phyloP scores from a whole-genome alignment of 257 asterid species.

The Solanum appendiculatum region DNA sequence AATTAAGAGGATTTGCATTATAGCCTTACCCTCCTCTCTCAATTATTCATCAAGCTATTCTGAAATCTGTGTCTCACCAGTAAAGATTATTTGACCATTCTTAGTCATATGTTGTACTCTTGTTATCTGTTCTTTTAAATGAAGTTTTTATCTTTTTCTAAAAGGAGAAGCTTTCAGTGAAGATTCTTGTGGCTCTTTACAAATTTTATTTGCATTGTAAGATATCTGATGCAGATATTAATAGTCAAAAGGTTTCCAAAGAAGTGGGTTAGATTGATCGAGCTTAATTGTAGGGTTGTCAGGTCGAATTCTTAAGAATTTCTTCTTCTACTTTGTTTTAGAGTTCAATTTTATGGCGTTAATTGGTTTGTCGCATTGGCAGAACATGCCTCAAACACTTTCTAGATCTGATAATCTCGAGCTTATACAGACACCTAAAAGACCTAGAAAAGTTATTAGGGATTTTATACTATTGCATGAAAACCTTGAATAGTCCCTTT shows the following conservation, averaged over 20 bases:
- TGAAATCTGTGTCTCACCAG: neutral
- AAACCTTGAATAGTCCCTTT: neutral
- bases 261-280: neutral
- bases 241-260: neutral
- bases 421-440: neutral
- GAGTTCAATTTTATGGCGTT: neutral
- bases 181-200: neutral
- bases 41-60: neutral
- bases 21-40: neutral
- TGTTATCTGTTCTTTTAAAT: neutral
- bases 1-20: neutral
- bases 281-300: neutral
- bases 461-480: neutral
- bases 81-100: neutral
- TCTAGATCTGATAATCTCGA: neutral
- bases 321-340: neutral
- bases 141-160: neutral
- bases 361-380: neutral
- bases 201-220: neutral
- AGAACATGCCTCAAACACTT: neutral
- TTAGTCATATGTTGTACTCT: neutral
- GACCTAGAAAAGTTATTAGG: neutral
- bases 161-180: neutral
- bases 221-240: neutral
- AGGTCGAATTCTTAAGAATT: neutral